These are phyloP conservation scores for Teunomyces kruisii DNA, from an alignment of 805 yeast genomes.

Conservation along the genomic window DNA sequence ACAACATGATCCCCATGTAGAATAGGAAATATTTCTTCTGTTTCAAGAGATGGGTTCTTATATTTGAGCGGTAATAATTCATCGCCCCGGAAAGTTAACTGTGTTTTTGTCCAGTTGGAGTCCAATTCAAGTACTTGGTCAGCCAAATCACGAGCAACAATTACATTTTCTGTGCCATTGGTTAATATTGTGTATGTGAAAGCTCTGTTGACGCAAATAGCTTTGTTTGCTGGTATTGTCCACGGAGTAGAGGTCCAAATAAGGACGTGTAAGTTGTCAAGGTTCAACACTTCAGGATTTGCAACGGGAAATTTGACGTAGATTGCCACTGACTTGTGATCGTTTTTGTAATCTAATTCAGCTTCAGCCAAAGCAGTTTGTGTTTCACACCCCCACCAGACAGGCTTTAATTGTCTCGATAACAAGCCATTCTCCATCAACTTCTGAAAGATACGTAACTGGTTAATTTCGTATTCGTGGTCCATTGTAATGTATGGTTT, in stretches of 20 bases:
- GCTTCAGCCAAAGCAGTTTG: conserved; percentile 95
- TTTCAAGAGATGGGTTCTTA: conserved; percentile 51
- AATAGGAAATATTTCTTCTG: conserved; percentile 49
- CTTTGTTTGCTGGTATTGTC: conserved; percentile 89
- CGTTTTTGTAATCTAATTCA: conserved; percentile 81
- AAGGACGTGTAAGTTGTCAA: conserved; percentile 28
- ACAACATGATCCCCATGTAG: conserved; percentile 83
- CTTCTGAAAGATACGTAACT: conserved; percentile 65
- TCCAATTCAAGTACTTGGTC: conserved; percentile 36
- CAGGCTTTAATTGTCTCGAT: conserved; percentile 88
- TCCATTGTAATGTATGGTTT: conserved; percentile 72
- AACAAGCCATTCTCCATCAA: conserved; percentile 68
- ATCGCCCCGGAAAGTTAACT: conserved; percentile 20
- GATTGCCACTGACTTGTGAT: conserved; percentile 67
- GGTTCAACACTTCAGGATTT: conserved; percentile 4
- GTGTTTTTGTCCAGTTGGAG: conserved; percentile 1
- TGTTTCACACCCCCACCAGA: conserved; percentile 95
- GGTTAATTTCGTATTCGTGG: conserved; percentile 69
- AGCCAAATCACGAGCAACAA: conserved; percentile 58
- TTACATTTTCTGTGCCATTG: conserved; percentile 25
- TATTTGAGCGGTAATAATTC: conserved; percentile 41
- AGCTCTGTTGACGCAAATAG: conserved; percentile 67
- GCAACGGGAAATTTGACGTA: conserved; percentile 62
- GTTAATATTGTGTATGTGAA: conserved; percentile 54
- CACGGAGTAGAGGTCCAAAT: conserved; percentile 99